phyloP scores from a whole-genome alignment of 2,329 filamentous ascomycete genomes.

The Harringtonia aguacate region DNA sequence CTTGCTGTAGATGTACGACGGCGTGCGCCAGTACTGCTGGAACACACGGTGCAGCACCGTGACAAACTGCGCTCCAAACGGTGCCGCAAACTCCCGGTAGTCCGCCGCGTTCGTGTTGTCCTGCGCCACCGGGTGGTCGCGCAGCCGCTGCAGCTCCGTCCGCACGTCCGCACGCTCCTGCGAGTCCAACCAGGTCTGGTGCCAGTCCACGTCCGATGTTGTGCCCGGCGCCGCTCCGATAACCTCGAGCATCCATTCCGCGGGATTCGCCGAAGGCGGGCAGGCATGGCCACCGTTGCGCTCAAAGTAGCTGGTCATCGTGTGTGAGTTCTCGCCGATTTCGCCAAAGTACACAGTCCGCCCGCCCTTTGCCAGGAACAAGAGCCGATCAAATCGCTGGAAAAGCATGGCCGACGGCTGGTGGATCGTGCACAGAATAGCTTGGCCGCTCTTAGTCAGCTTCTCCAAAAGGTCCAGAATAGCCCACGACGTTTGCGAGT shows the following conservation, averaged over 20 bases:
- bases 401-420: conserved; percentile 92
- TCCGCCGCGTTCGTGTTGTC: conserved; percentile 26
- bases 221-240: conserved; percentile 56
- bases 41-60: conserved; percentile 67
- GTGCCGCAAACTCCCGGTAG: conserved; percentile 68
- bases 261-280: conserved; percentile 61
- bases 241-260: conserved; percentile 66
- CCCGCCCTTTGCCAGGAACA: conserved; percentile 70
- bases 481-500: conserved; percentile 87
- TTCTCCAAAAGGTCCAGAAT: conserved; percentile 84
- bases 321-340: conserved; percentile 57
- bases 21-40: conserved; percentile 76
- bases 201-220: conserved; percentile 54
- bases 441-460: conserved; percentile 77
- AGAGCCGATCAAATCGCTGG: conserved; percentile 74
- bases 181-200: conserved; percentile 48
- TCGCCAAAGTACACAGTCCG: conserved; percentile 70
- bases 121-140: conserved; percentile 30
- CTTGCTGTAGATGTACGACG: conserved; percentile 84
- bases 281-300: conserved; percentile 56
- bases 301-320: conserved; percentile 66
- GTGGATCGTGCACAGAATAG: conserved; percentile 90
- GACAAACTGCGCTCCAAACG: conserved; percentile 56
- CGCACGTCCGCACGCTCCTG: conserved; percentile 45
- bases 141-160: conserved; percentile 45